These are phyloP conservation scores for Venturia effusa DNA, from an alignment of 2,329 filamentous ascomycete species.

Conservation along the genomic window DNA sequence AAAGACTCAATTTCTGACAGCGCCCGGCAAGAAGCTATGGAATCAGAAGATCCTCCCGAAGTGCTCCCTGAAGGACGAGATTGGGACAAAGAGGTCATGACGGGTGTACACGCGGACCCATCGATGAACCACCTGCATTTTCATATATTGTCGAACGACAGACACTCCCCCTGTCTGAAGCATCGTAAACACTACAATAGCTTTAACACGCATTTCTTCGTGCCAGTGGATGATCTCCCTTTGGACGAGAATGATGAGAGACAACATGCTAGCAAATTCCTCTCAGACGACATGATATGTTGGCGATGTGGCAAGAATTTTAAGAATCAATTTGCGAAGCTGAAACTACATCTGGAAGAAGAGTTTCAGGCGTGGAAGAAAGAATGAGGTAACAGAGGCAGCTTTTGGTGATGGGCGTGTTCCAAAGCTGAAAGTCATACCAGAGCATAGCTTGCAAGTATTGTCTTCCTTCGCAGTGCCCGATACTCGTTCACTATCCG, in stretches of 20 bases:
- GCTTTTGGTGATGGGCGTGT: no score
- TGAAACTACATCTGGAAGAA: conserved; percentile 64
- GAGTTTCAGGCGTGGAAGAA: conserved; percentile 70
- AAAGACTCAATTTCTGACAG: conserved; percentile 51
- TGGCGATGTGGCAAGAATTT: conserved; percentile 76
- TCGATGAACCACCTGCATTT: conserved; percentile 90
- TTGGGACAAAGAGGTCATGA: conserved; percentile 63
- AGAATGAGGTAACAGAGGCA: conserved; percentile 29
- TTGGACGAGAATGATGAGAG: conserved; percentile 47
- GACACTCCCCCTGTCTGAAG: conserved; percentile 60
- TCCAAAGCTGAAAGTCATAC: no score
- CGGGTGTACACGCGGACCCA: conserved; percentile 77
- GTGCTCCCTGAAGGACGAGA: conserved; percentile 59
- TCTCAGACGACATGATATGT: conserved; percentile 59
- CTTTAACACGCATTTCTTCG: conserved; percentile 77
- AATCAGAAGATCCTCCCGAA: conserved; percentile 24
- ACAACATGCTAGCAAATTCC: conserved; percentile 31
- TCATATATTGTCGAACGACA: conserved; percentile 75
- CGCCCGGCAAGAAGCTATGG: conserved; percentile 52
- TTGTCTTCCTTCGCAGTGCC: no score
- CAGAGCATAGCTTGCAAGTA: no score
- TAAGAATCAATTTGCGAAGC: conserved; percentile 57
- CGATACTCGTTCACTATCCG: no score
- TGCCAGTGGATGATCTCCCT: conserved; percentile 70
- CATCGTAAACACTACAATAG: conserved; percentile 87